Conservation (phyloP, 2,329 filamentous ascomycete genomes). For the Bipolaris gigantea region DNA sequence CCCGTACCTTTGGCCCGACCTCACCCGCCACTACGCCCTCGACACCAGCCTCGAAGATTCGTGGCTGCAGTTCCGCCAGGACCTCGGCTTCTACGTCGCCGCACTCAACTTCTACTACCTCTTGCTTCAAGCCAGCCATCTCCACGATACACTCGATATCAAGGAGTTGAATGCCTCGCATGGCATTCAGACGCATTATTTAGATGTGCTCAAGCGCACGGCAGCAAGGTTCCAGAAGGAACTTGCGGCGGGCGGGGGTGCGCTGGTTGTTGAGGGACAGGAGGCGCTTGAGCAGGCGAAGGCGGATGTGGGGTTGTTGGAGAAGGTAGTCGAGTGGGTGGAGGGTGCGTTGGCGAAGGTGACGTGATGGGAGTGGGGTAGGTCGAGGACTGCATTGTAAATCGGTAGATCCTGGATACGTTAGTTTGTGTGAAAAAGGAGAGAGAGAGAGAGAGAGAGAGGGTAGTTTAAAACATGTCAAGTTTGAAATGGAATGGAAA, state of each 20-base stretch:
- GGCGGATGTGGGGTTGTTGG: conserved; percentile 39
- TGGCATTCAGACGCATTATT: conserved; percentile 48
- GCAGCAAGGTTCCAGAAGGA: conserved; percentile 42
- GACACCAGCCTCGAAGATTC: conserved; percentile 29
- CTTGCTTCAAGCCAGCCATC: conserved; percentile 53
- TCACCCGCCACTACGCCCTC: conserved; percentile 46
- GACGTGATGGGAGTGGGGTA: no score
- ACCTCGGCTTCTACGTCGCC: conserved; percentile 58
- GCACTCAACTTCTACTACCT: conserved; percentile 63
- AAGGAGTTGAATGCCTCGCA: conserved; percentile 46
- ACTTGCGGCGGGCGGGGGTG: conserved; percentile 39
- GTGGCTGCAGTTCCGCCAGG: conserved; percentile 53
- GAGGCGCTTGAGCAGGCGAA: conserved; percentile 40
- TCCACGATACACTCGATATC: conserved; percentile 54
- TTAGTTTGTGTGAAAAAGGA: no score
- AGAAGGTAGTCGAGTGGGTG: conserved; percentile 40
- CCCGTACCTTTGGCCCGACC: conserved; percentile 56
- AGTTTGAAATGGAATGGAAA: no score
- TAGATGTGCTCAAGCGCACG: conserved; percentile 48
- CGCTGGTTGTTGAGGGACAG: conserved; percentile 44
- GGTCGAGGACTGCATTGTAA: no score
- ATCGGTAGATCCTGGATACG: no score
- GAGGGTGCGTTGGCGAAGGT: conserved; percentile 21
- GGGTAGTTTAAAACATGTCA: no score
- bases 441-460: no score